A percentile compares a stretch with the other conserved stretches of the same genome.
Conservation (phyloP, 495 filamentous ascomycete genomes). For the Pseudevernia furfuracea region DNA sequence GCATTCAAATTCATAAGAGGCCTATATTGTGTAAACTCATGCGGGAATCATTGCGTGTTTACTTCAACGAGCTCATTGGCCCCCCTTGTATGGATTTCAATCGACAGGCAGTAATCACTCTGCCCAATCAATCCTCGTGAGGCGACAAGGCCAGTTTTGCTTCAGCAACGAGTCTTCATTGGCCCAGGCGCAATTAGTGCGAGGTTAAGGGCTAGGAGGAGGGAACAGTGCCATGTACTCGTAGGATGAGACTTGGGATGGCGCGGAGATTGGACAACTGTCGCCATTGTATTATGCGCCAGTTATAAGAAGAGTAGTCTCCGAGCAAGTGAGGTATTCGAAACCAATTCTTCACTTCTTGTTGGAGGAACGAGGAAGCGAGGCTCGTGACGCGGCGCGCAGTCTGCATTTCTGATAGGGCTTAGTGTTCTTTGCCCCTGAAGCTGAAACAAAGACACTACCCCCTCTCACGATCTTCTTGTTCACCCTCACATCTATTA, state of each 20-base stretch:
- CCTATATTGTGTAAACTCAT: no score
- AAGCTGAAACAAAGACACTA: slow-evolving; percentile 1
- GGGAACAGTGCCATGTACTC: background rate
- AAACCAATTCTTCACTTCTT: no score
- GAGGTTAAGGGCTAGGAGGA: background rate
- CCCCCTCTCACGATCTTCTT: background rate
- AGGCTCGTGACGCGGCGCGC: background rate
- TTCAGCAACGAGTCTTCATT: background rate
- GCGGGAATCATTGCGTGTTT: background rate
- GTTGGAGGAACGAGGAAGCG: no score
- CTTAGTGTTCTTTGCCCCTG: background rate
- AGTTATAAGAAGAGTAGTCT: background rate
- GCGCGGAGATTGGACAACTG: background rate
- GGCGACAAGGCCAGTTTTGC: background rate
- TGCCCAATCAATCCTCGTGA: no score
- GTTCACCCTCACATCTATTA: background rate
- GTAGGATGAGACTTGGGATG: background rate
- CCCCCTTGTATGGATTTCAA: background rate
- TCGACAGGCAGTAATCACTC: background rate
- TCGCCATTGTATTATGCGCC: background rate
- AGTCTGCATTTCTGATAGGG: slow-evolving; percentile 2
- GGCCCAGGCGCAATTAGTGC: background rate
- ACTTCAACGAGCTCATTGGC: background rate
- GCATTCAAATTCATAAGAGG: no score
- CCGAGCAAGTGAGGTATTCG: background rate